Evolutionary conservation across 2,329 filamentous ascomycete species (phyloP).

Genomic region (Fonsecaea nubica): DNA sequence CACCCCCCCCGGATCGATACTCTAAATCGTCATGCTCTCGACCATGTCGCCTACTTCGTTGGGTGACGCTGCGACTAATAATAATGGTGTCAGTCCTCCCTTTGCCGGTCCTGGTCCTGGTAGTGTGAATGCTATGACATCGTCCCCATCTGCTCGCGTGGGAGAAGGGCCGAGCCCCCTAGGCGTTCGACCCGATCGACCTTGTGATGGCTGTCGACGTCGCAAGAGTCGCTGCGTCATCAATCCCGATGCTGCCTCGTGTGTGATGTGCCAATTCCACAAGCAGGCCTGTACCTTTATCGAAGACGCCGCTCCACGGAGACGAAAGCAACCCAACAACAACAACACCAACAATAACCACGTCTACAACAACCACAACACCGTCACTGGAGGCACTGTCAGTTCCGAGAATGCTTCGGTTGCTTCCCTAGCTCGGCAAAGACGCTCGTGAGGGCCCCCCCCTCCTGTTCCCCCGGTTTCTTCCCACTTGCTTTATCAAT

Average conservation of each 20-base stretch:
- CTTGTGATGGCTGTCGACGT: slow-evolving; percentile 39
- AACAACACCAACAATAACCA: background rate
- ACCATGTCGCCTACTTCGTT: slow-evolving; percentile 29
- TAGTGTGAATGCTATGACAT: slow-evolving; percentile 27
- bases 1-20: background rate
- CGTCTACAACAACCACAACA: slow-evolving; percentile 6
- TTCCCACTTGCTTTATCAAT: slow-evolving; percentile 28
- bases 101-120: slow-evolving; percentile 18
- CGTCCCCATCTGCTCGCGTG: slow-evolving; percentile 23
- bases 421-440: slow-evolving; percentile 33
- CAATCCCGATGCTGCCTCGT: slow-evolving; percentile 27
- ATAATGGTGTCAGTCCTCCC: slow-evolving; percentile 2
- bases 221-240: slow-evolving; percentile 40
- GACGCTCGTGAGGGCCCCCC: slow-evolving; percentile 32
- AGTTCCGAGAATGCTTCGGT: slow-evolving; percentile 26
- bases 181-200: slow-evolving; percentile 29
- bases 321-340: slow-evolving; percentile 28
- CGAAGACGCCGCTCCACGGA: slow-evolving; percentile 38
- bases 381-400: slow-evolving; percentile 17
- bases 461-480: background rate
- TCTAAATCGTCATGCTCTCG: slow-evolving; percentile 33
- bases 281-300: slow-evolving; percentile 40
- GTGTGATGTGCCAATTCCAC: slow-evolving; percentile 39
- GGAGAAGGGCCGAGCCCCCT: slow-evolving; percentile 22
- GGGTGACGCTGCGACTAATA: slow-evolving; percentile 22